phyloP scores from a whole-genome alignment of 495 filamentous ascomycete genomes.

The Tuber microsphaerosporum region DNA sequence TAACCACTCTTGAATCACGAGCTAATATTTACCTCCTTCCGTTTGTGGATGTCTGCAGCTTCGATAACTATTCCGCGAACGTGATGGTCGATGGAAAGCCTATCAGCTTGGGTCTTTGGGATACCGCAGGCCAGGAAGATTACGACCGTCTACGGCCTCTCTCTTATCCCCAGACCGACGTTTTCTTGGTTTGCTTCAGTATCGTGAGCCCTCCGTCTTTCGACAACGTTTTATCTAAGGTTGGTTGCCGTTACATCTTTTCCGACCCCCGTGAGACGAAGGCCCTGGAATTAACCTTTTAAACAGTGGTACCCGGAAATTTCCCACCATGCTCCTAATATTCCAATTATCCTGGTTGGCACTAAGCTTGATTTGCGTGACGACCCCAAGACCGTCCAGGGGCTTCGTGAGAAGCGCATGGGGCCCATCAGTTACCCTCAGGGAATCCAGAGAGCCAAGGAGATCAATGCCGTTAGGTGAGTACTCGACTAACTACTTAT shows the following conservation, averaged over 20 bases:
- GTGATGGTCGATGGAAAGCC: conserved; percentile 98
- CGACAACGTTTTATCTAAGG: conserved; percentile 96
- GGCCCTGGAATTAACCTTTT: conserved; percentile 15
- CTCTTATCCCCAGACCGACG: conserved; percentile 95
- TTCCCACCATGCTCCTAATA: conserved; percentile 87
- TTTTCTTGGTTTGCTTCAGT: conserved; percentile 97
- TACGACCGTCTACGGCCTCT: conserved; percentile 93
- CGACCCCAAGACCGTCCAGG: conserved; percentile 69
- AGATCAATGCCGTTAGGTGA: conserved; percentile 62
- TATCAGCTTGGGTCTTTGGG: conserved; percentile 94
- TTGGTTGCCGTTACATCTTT: conserved; percentile 43
- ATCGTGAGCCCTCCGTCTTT: conserved; percentile 96
- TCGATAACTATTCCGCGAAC: conserved; percentile 98
- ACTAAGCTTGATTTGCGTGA: conserved; percentile 96
- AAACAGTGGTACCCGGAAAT: conserved; percentile 91
- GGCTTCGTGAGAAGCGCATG: conserved; percentile 78
- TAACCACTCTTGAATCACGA: neutral
- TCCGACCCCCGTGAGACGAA: neutral
- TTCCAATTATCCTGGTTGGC: conserved; percentile 94
- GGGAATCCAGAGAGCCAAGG: conserved; percentile 74
- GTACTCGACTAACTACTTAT: neutral
- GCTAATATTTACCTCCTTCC: conserved; percentile 10
- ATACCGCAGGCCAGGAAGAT: conserved; percentile 98
- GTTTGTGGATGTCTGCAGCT: conserved; percentile 52
- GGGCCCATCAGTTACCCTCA: conserved; percentile 84